A percentile compares a stretch with the other conserved stretches of the same genome.
phyloP scores from a whole-genome alignment of 768 basidiomycete species.

The Hypsizygus marmoreus region DNA sequence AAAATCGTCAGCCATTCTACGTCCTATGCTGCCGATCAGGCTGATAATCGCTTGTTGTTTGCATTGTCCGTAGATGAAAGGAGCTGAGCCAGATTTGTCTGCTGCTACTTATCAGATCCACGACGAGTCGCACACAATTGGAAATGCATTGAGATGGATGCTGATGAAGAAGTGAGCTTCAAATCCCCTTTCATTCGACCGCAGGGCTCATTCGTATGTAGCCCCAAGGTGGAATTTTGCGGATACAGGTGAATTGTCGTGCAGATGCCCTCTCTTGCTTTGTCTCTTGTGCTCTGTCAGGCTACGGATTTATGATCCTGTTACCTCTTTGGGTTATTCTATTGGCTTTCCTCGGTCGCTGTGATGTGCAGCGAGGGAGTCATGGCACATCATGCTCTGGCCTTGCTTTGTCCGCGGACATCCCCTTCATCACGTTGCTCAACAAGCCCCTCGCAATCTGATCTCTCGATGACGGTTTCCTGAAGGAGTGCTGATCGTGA shows the following conservation, averaged over 20 bases:
- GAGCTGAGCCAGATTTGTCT: constrained; percentile 78
- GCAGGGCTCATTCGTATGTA: constrained; percentile 30
- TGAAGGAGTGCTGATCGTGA: too few species aligned
- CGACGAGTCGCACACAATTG: constrained; percentile 95
- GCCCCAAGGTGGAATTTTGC: constrained; percentile 97
- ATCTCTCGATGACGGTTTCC: not conserved
- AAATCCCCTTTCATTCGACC: not conserved
- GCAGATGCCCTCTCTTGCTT: constrained; percentile 12
- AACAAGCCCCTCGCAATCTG: not conserved
- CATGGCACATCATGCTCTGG: not conserved
- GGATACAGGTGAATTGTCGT: constrained; percentile 78
- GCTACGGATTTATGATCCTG: not conserved
- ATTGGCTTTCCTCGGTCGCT: too few species aligned
- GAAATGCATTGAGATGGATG: constrained; percentile 96
- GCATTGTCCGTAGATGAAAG: constrained; percentile 65
- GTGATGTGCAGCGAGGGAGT: too few species aligned
- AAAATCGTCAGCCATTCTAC: constrained; percentile 35
- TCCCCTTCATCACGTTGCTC: not conserved
- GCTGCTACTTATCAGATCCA: constrained; percentile 90
- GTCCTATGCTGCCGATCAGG: not conserved
- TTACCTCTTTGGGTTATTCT: too few species aligned
- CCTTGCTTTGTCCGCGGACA: not conserved
- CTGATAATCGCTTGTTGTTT: not conserved
- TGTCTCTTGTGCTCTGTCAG: constrained; percentile 1
- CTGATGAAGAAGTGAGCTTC: constrained; percentile 93